Percentiles rank a stretch among this genome's conserved stretches.
phyloP scores from a whole-genome alignment of 345 rosid species.

The Anacardium occidentale region DNA sequence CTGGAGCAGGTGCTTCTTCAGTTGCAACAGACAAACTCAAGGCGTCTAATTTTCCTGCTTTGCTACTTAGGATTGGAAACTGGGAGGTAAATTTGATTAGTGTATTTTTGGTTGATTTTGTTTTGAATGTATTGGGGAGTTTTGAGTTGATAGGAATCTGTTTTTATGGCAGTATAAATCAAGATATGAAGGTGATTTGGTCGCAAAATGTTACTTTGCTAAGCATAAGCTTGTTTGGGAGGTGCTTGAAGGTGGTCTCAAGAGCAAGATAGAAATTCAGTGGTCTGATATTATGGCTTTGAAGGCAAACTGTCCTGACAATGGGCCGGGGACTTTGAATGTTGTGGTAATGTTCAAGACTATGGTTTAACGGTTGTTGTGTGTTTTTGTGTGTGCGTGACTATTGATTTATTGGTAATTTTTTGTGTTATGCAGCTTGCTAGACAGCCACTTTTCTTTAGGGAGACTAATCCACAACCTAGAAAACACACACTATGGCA shows the following conservation, averaged over 20 bases:
- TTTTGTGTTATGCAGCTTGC: constrained; percentile 58
- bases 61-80: constrained; percentile 68
- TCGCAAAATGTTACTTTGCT: constrained; percentile 98
- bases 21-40: constrained; percentile 67
- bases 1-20: constrained; percentile 16
- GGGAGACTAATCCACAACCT: constrained; percentile 98
- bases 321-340: constrained; percentile 81
- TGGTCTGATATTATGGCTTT: constrained; percentile 98
- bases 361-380: not conserved
- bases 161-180: constrained; percentile 68
- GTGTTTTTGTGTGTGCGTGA: not conserved
- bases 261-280: constrained; percentile 98
- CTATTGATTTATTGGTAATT: constrained; percentile 2
- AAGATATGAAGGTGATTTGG: constrained; percentile 97
- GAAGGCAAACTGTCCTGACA: constrained; percentile 79
- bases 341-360: constrained; percentile 60
- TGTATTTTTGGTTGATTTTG: constrained; percentile 13
- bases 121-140: constrained; percentile 3
- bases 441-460: constrained; percentile 92
- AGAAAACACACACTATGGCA: constrained; percentile 99
- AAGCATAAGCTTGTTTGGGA: constrained; percentile 99
- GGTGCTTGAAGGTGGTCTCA: constrained; percentile 91
- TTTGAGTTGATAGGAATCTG: not conserved
- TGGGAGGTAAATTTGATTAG: constrained; percentile 70
- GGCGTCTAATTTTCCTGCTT: constrained; percentile 95